Percentiles rank a stretch among this genome's conserved stretches.
Evolutionary conservation across 2,329 filamentous ascomycete genomes (phyloP).

Genomic region (Diaporthe amygdali): DNA sequence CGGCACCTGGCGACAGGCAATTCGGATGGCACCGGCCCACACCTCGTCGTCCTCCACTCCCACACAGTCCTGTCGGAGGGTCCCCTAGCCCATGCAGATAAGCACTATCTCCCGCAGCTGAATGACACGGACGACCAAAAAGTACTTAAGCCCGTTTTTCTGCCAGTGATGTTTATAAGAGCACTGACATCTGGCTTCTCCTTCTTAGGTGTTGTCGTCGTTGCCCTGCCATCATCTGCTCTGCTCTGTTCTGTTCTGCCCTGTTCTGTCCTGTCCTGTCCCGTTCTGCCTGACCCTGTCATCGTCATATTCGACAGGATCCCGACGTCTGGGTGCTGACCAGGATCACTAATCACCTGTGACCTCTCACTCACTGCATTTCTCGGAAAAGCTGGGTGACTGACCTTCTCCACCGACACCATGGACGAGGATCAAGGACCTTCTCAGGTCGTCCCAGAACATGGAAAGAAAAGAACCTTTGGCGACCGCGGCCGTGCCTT

Average conservation of each 20-base stretch:
- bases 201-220: neutral
- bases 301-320: neutral
- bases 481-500: constrained; percentile 35
- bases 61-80: neutral
- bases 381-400: neutral
- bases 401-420: constrained; percentile 6
- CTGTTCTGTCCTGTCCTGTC: neutral
- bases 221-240: neutral
- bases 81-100: neutral
- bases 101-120: constrained; percentile 9
- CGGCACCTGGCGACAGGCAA: constrained; percentile 14
- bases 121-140: neutral
- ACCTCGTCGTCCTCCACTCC: neutral
- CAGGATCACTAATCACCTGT: neutral
- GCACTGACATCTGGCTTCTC: neutral
- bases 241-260: neutral
- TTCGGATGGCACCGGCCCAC: constrained; percentile 12
- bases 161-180: constrained; percentile 1
- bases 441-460: constrained; percentile 51
- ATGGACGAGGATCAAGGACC: constrained; percentile 65
- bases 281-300: no score
- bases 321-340: neutral
- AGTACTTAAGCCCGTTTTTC: neutral
- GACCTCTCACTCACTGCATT: neutral
- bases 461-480: constrained; percentile 38